Evolutionary conservation across 495 filamentous ascomycete genomes (phyloP).

Genomic region (Aspergillus steynii): DNA sequence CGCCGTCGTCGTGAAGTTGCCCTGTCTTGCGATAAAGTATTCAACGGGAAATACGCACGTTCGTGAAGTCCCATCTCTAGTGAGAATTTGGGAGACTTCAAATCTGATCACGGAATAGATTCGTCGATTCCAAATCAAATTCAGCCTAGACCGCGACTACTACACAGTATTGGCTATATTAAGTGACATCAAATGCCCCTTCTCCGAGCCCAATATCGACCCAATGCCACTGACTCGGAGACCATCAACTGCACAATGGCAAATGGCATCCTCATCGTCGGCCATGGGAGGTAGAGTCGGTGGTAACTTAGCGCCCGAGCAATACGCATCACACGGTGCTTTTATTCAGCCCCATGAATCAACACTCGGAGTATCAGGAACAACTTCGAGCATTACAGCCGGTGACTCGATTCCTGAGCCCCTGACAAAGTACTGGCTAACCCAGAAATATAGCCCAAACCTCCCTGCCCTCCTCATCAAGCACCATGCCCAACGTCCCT

Average conservation of each 20-base stretch:
- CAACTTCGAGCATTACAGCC: not conserved
- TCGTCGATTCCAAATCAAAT: conserved; percentile 47
- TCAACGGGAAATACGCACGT: conserved; percentile 22
- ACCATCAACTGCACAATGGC: conserved; percentile 34
- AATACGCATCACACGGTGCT: too few relatives aligned
- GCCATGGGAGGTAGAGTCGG: not conserved
- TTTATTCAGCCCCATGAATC: conserved; percentile 6
- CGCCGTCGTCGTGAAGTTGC: conserved; percentile 44
- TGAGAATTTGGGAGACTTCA: too few relatives aligned
- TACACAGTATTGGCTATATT: conserved; percentile 38
- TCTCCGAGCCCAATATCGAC: conserved; percentile 36
- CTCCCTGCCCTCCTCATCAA: too few relatives aligned
- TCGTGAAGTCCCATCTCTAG: conserved; percentile 2
- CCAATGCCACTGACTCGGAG: conserved; percentile 19
- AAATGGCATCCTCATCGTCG: conserved; percentile 17
- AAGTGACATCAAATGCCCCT: conserved; percentile 40
- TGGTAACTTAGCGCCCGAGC: not conserved
- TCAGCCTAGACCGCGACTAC: conserved; percentile 38
- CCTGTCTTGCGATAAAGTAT: conserved; percentile 47
- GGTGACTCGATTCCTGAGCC: too few relatives aligned
- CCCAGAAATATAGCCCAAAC: too few relatives aligned
- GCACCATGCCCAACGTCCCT: too few relatives aligned
- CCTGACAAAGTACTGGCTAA: too few relatives aligned
- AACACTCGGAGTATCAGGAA: not conserved
- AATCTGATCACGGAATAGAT: conserved; percentile 21